Base-by-base conservation (phyloP, 2,329 filamentous ascomycete species). In the Thielaviopsis punctulata region DNA sequence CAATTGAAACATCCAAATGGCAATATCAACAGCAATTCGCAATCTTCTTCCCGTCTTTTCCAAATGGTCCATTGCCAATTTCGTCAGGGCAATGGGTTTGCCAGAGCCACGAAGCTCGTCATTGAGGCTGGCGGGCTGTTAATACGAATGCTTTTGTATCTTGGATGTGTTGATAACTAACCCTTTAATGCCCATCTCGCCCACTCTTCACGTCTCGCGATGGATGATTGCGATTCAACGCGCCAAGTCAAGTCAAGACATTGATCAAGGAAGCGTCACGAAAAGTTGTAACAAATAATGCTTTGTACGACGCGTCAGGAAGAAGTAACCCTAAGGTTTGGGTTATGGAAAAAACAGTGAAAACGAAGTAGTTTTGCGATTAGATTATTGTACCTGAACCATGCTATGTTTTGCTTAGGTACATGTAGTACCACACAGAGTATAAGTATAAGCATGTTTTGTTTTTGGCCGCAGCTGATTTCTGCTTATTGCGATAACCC, bases 1-100 rank as follows among this genome's bases (percentile, higher is more conserved):
- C 12, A 82, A 82, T 62, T 98, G 92, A 62, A 95, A 96, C 45
- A 95, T 84, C 92, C 92, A 98, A 62, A 98, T 96, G 2, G 88
- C 87, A 59, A 94, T 84, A 63, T 98, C 92, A 57, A 98, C 84
- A 39, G 92, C 92, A 46, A 98, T 73, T 41, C 89, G 82, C 41
- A 96, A 71, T 0, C 89, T 89, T 1, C 82, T 76, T 22, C 76
- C 75, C 10, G 78, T 79, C 51, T 73, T 66, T 60, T 87, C 78
- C 57, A 93, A 77, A 59, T 86, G 82, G 47, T 88, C 78, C 45
- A 88, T 73, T 25, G 89, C 84, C 49, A 96, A 75, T 62, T 86
- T 93, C 30, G 85, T 79, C 9, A 98, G 73, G 18, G 92, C 83
- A 52, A 93, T 73, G 55, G 89, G 78, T 61, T 84, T 74, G 52